phyloP scores from a whole-genome alignment of 2,329 filamentous ascomycete genomes.

The Colletotrichum godetiae region DNA sequence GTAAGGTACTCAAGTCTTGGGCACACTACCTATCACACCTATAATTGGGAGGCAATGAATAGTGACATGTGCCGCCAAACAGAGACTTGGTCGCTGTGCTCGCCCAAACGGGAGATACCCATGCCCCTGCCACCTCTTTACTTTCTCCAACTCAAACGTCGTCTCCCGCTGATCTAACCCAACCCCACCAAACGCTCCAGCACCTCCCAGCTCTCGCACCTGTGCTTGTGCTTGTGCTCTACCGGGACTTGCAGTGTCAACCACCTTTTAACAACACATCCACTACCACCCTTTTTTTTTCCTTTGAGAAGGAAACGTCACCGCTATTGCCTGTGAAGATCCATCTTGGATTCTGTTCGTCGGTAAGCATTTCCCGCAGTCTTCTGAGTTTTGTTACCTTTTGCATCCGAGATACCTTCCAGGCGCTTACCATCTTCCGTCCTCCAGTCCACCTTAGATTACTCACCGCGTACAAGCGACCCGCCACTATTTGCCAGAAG shows the following conservation, averaged over 20 bases:
- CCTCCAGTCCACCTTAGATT: slow-evolving; percentile 11
- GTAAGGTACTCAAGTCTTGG: not conserved
- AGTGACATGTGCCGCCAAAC: slow-evolving; percentile 5
- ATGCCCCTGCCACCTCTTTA: slow-evolving; percentile 15
- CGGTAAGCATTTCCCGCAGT: not conserved
- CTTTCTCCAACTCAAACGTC: not conserved
- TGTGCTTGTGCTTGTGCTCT: not conserved
- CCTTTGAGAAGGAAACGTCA: not conserved
- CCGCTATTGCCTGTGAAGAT: not conserved
- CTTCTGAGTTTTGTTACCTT: not conserved
- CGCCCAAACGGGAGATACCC: not conserved
- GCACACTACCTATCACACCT: not conserved
- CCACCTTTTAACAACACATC: slow-evolving; percentile 5
- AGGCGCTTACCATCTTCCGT: not conserved
- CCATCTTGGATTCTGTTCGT: not conserved
- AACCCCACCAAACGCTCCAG: slow-evolving; percentile 17
- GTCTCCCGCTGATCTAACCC: slow-evolving; percentile 28
- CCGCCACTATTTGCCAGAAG: slow-evolving; percentile 20
- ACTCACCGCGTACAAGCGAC: slow-evolving; percentile 29
- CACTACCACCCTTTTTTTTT: not conserved
- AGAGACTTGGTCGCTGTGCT: not conserved
- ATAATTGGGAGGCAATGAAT: not conserved
- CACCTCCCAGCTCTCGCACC: slow-evolving; percentile 16
- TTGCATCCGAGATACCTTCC: not conserved
- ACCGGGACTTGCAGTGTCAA: not conserved